phyloP scores from a whole-genome alignment of 371 early-diverging fungal genomes.

The Mortierella polycephala region DNA sequence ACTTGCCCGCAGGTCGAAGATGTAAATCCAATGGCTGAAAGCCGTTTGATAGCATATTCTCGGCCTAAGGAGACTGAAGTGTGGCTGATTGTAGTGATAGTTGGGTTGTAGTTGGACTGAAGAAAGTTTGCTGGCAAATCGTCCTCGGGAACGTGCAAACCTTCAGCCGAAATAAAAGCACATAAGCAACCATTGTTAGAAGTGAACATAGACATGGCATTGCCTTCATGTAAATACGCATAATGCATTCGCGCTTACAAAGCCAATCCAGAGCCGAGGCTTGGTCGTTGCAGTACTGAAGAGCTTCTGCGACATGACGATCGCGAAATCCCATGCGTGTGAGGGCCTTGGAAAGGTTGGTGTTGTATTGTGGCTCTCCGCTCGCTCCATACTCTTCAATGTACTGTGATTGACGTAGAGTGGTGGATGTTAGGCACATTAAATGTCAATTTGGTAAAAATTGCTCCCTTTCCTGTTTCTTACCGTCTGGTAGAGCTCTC shows the following conservation, averaged over 20 bases:
- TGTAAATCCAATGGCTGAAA: constrained; percentile 73
- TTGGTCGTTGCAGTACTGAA: constrained; percentile 65
- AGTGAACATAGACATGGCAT: no score
- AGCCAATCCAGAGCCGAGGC: constrained; percentile 85
- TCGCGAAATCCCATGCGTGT: constrained; percentile 77
- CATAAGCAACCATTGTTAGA: no score
- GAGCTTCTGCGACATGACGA: constrained; percentile 80
- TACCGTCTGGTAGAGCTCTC: constrained; percentile 55
- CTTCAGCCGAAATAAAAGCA: constrained; percentile 30
- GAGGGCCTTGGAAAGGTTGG: constrained; percentile 57
- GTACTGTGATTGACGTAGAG: constrained; percentile 38
- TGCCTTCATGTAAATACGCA: no score
- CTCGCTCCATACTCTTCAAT: constrained; percentile 50
- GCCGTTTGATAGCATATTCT: constrained; percentile 73
- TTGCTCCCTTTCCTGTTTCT: background rate
- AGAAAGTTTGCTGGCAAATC: constrained; percentile 75
- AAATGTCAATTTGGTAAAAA: constrained; percentile 17
- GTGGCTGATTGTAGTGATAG: constrained; percentile 68
- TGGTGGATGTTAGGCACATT: no score
- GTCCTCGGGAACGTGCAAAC: constrained; percentile 89
- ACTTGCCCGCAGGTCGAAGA: constrained; percentile 60
- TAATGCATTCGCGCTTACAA: constrained; percentile 59
- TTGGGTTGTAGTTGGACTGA: constrained; percentile 69
- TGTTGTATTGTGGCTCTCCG: constrained; percentile 56
- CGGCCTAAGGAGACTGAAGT: constrained; percentile 65